These are phyloP conservation scores for Calonectria pteridis DNA, from an alignment of 2,329 filamentous ascomycete genomes.

Conservation along the genomic window DNA sequence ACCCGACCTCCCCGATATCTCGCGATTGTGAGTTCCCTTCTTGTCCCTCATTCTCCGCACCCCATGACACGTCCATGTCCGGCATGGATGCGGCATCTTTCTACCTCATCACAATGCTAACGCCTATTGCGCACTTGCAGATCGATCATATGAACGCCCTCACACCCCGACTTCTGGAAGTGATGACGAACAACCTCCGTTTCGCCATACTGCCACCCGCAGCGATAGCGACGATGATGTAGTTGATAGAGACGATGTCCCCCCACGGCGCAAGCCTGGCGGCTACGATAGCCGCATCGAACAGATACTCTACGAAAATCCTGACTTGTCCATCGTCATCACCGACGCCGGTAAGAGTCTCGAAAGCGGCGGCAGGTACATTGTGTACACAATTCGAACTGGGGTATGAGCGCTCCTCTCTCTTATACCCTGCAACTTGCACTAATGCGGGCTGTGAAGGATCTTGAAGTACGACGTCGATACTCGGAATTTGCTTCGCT, in stretches of 20 bases:
- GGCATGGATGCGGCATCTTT: slow-evolving; percentile 15
- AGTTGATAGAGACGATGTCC: slow-evolving; percentile 55
- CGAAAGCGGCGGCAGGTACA: slow-evolving; percentile 92
- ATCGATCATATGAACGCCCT: slow-evolving; percentile 69
- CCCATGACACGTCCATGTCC: not conserved
- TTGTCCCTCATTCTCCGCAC: slow-evolving; percentile 13
- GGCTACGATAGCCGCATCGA: slow-evolving; percentile 96
- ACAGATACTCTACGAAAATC: slow-evolving; percentile 96
- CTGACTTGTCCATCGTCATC: slow-evolving; percentile 89
- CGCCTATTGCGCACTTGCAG: slow-evolving; percentile 36
- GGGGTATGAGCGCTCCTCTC: slow-evolving; percentile 70
- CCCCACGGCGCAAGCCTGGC: slow-evolving; percentile 78
- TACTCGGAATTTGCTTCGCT: slow-evolving; percentile 98
- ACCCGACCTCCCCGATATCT: slow-evolving; percentile 72
- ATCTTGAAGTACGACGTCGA: slow-evolving; percentile 92
- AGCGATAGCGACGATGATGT: slow-evolving; percentile 64
- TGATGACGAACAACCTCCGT: slow-evolving; percentile 70
- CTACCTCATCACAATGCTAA: slow-evolving; percentile 19
- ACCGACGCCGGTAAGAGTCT: slow-evolving; percentile 95
- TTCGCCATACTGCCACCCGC: slow-evolving; percentile 39
- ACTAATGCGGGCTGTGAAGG: slow-evolving; percentile 63
- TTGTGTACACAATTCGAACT: slow-evolving; percentile 96
- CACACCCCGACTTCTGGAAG: slow-evolving; percentile 80
- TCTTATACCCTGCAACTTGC: not conserved
- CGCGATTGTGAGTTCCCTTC: slow-evolving; percentile 66